Evolutionary conservation across 2,329 filamentous ascomycete genomes (phyloP).

Genomic region (Juglanconis juglandina): DNA sequence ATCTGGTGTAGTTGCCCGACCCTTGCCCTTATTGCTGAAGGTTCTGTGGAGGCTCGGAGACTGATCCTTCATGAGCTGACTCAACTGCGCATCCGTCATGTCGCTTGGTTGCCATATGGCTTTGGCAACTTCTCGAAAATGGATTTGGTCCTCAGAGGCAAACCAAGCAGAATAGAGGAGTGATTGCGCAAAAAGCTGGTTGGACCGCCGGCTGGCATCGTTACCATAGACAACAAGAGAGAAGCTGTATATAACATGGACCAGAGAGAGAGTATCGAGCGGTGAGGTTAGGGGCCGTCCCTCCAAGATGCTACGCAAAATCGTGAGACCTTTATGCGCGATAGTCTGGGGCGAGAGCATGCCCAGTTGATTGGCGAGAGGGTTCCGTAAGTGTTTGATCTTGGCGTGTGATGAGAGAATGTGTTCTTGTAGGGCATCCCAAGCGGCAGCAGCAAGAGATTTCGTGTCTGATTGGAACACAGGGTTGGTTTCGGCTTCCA

Average conservation of each 20-base stretch:
- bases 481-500: not conserved
- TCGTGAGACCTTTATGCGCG: constrained; percentile 38
- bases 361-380: constrained; percentile 39
- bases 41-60: constrained; percentile 20
- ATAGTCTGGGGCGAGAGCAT: constrained; percentile 37
- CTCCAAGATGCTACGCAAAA: constrained; percentile 38
- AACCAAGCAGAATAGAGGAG: constrained; percentile 41
- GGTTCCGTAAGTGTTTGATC: constrained; percentile 39
- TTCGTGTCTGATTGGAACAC: constrained; percentile 28
- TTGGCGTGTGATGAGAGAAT: constrained; percentile 43
- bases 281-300: constrained; percentile 37
- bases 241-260: constrained; percentile 51
- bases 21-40: constrained; percentile 41
- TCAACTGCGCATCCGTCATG: constrained; percentile 29
- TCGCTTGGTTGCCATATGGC: constrained; percentile 47
- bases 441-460: constrained; percentile 40
- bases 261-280: constrained; percentile 46
- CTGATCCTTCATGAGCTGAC: constrained; percentile 24
- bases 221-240: constrained; percentile 44
- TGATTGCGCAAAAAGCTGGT: constrained; percentile 44
- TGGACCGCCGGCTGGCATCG: constrained; percentile 32
- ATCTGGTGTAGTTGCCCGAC: constrained; percentile 25
- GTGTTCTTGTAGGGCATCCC: constrained; percentile 45
- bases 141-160: constrained; percentile 30
- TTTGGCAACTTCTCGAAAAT: constrained; percentile 42